These are phyloP conservation scores for Termitomyces eurrhizus DNA, from an alignment of 768 basidiomycete species.

Conservation along the genomic window DNA sequence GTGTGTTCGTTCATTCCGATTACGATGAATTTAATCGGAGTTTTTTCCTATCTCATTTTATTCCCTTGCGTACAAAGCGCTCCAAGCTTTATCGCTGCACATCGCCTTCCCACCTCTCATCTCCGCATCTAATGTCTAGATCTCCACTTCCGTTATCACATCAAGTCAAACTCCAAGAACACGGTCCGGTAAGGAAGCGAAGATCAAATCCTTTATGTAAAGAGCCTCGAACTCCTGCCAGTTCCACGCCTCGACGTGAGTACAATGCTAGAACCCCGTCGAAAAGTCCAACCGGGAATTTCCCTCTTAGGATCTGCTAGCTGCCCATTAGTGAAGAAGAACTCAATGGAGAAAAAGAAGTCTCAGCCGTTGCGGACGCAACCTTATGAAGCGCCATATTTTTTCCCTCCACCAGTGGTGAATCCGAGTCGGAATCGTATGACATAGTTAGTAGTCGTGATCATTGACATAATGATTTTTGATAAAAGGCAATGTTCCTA, in stretches of 20 bases:
- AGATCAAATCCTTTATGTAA: constrained; percentile 18
- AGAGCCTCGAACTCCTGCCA: constrained; percentile 16
- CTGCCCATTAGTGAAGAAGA: constrained; percentile 11
- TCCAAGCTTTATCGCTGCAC: constrained; percentile 19
- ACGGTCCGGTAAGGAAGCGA: constrained; percentile 11
- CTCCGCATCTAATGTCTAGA: constrained; percentile 13
- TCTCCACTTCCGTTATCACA: constrained; percentile 2
- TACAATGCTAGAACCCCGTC: neutral
- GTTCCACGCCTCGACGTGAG: constrained; percentile 8
- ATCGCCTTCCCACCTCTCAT: constrained; percentile 27
- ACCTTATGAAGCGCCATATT: constrained; percentile 64
- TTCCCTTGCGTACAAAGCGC: constrained; percentile 23
- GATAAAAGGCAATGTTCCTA: too few species aligned
- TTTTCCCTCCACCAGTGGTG: constrained; percentile 45
- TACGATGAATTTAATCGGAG: constrained; percentile 11
- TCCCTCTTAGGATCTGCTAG: constrained; percentile 3
- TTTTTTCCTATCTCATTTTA: constrained; percentile 24
- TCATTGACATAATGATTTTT: neutral
- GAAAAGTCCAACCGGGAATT: neutral
- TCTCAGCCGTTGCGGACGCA: constrained; percentile 40
- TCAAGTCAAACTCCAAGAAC: constrained; percentile 7
- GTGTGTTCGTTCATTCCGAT: constrained; percentile 10
- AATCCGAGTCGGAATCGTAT: constrained; percentile 19
- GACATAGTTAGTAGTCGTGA: neutral
- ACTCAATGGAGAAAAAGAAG: constrained; percentile 29